phyloP scores from a whole-genome alignment of 2,329 filamentous ascomycete species.

The Pezicula radicicola region DNA sequence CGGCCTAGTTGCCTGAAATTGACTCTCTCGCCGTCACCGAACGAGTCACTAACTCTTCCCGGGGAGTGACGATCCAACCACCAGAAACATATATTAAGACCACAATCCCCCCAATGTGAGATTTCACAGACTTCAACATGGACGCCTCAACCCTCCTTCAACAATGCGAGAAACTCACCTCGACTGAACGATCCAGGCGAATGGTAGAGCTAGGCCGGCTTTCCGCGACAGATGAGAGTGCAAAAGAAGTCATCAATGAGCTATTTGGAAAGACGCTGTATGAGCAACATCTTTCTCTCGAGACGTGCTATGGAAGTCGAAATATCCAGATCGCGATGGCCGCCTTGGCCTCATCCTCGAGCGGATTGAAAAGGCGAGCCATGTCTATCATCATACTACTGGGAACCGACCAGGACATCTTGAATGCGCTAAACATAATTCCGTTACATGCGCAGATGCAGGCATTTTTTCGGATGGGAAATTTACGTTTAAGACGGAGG shows the following conservation, averaged over 20 bases:
- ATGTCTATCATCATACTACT: constrained; percentile 5
- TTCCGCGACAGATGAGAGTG: background rate
- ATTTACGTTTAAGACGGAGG: constrained; percentile 1
- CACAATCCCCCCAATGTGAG: too few species aligned
- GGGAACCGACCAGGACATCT: constrained; percentile 7
- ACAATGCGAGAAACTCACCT: constrained; percentile 4
- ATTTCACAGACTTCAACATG: background rate
- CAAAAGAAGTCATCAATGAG: background rate
- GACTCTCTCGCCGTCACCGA: too few species aligned
- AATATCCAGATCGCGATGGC: constrained; percentile 6
- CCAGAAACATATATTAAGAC: too few species aligned
- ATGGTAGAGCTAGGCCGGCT: constrained; percentile 5
- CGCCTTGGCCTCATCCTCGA: constrained; percentile 2
- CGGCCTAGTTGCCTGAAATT: too few species aligned
- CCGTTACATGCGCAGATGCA: constrained; percentile 5
- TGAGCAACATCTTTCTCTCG: constrained; percentile 3
- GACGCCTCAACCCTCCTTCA: constrained; percentile 3
- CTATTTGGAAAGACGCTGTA: constrained; percentile 3
- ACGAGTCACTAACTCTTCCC: too few species aligned
- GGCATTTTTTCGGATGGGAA: constrained; percentile 2
- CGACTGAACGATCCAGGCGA: constrained; percentile 2
- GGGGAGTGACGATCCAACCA: too few species aligned
- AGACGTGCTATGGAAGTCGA: constrained; percentile 11
- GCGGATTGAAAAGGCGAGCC: constrained; percentile 5
- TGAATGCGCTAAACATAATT: constrained; percentile 3